Conservation (phyloP, 306 rosid genomes). For the Cucumis hystrix region DNA sequence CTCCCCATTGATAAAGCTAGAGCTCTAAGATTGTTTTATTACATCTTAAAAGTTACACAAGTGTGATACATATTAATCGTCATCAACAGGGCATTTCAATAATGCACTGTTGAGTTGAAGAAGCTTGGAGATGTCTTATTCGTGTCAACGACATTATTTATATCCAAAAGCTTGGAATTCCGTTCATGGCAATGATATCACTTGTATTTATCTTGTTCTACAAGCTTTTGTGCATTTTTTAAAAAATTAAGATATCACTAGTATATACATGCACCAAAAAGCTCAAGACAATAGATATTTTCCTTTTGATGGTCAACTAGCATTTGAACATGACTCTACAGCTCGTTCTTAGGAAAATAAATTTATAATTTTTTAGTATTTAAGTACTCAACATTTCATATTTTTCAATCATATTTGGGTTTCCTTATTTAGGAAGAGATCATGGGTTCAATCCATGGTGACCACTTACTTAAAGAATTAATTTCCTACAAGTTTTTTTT, state of each 20-base stretch:
- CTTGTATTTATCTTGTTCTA: not conserved
- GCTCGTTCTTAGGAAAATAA: not conserved
- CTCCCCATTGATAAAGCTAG: constrained; percentile 14
- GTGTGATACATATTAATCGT: not conserved
- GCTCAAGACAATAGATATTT: not conserved
- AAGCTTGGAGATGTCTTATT: not conserved
- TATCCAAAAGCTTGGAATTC: not conserved
- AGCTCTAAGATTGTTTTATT: not conserved
- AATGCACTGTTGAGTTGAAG: not conserved
- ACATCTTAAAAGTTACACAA: not conserved
- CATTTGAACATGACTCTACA: not conserved
- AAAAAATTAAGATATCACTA: not conserved
- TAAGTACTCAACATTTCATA: not conserved
- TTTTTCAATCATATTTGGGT: not conserved
- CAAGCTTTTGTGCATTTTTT: not conserved
- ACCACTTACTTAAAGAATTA: too few species aligned
- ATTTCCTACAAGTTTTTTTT: too few species aligned
- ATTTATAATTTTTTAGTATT: not conserved
- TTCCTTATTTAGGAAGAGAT: too few species aligned
- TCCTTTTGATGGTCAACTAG: not conserved
- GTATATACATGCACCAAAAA: too few species aligned
- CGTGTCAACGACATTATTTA: not conserved
- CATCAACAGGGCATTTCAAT: not conserved
- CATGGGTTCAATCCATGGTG: too few species aligned
- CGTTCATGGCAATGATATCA: not conserved